Evolutionary conservation across 1,284 basidiomycete genomes (phyloP).

Genomic region (Pascua sp.): DNA sequence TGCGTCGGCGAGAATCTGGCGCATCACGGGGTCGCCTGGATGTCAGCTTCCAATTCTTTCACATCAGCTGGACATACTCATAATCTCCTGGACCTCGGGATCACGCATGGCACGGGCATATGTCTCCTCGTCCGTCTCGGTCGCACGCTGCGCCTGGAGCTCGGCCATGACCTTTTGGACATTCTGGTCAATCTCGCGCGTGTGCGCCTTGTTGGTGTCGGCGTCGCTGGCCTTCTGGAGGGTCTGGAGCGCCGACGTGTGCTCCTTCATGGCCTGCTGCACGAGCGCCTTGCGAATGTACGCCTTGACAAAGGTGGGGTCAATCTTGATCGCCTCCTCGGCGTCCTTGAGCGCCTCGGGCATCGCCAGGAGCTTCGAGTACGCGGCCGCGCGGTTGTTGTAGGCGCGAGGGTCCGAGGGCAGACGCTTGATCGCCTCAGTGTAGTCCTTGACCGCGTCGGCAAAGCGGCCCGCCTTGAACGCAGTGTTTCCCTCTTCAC

Average conservation of each 20-base stretch:
- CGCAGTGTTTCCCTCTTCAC: constrained; percentile 85
- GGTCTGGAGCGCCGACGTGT: constrained; percentile 78
- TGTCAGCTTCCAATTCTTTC: too few relatives aligned
- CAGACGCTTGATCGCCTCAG: constrained; percentile 94
- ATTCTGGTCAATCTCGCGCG: constrained; percentile 72
- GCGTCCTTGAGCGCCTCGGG: constrained; percentile 96
- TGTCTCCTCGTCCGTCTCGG: constrained; percentile 89
- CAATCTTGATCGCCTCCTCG: constrained; percentile 87
- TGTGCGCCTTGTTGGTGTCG: constrained; percentile 74
- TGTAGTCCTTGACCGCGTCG: constrained; percentile 86
- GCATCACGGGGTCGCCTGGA: constrained; percentile 60
- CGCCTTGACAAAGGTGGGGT: constrained; percentile 88
- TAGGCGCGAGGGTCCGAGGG: constrained; percentile 87
- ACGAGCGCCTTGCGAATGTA: constrained; percentile 92
- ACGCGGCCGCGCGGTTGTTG: constrained; percentile 95
- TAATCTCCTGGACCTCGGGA: constrained; percentile 78
- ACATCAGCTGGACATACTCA: constrained; percentile 35
- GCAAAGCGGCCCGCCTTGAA: constrained; percentile 93
- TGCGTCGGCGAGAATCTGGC: constrained; percentile 90
- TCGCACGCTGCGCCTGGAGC: constrained; percentile 72
- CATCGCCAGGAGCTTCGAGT: constrained; percentile 89
- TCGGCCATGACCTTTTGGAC: constrained; percentile 77
- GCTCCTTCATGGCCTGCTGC: constrained; percentile 85
- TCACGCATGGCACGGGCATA: constrained; percentile 92
- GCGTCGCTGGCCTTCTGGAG: constrained; percentile 67